Evolutionary conservation across 257 asterid species (phyloP).

Genomic region (Fraxinus pennsylvanica): DNA sequence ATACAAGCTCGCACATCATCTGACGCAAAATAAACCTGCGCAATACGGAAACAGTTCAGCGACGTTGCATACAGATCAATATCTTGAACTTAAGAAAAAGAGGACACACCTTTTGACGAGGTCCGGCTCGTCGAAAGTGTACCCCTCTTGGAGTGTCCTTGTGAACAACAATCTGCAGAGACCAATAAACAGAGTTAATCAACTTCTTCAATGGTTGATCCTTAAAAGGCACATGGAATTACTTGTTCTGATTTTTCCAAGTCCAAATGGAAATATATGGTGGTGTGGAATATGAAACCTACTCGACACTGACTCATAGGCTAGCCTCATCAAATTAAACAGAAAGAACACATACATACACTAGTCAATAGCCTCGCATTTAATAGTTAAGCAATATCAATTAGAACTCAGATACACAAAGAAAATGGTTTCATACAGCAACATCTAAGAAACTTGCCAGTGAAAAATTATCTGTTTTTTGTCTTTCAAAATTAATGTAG

Average conservation of each 20-base stretch:
- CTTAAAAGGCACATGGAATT: neutral
- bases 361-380: neutral
- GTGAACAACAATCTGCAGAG: constrained; percentile 51
- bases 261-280: neutral
- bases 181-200: constrained; percentile 16
- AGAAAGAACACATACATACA: neutral
- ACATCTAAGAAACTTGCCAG: neutral
- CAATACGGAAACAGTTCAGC: constrained; percentile 25
- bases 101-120: constrained; percentile 48
- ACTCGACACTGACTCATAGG: neutral
- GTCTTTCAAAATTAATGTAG: neutral
- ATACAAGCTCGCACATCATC: constrained; percentile 68
- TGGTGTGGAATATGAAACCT: neutral
- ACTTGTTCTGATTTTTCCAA: neutral
- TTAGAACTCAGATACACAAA: neutral
- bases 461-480: too few species aligned
- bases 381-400: neutral
- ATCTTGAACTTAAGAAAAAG: constrained; percentile 20
- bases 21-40: constrained; percentile 57
- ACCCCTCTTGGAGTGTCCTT: constrained; percentile 51
- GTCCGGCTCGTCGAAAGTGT: constrained; percentile 65
- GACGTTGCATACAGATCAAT: constrained; percentile 20
- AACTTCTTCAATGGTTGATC: constrained; percentile 8
- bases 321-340: neutral
- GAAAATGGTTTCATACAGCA: neutral